Conservation (phyloP, 441 rosid genomes). For the Jatropha podagrica region DNA sequence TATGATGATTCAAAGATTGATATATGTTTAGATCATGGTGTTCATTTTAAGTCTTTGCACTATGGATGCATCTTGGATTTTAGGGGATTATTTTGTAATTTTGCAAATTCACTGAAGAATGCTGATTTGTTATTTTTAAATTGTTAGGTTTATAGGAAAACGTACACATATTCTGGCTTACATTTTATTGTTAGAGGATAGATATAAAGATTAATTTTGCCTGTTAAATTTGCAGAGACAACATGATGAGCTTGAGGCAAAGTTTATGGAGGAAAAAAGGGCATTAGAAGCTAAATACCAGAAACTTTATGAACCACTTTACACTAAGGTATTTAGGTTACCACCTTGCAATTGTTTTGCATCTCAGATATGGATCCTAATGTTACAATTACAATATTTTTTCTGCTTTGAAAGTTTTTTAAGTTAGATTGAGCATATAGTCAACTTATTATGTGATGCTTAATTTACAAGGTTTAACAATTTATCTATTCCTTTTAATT, state of each 20-base stretch:
- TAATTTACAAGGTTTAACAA: neutral
- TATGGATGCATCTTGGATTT: neutral
- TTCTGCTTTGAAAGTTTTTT: neutral
- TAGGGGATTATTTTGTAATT: neutral
- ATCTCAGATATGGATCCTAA: constrained; percentile 1
- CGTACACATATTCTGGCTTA: neutral
- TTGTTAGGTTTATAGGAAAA: neutral
- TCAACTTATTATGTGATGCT: constrained; percentile 1
- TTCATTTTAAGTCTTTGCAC: neutral
- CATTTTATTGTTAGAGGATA: neutral
- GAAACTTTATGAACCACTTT: constrained; percentile 66
- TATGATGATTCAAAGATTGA: neutral
- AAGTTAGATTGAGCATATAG: neutral
- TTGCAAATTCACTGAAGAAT: neutral
- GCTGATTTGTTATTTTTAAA: neutral
- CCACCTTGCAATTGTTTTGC: constrained; percentile 11
- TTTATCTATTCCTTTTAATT: neutral
- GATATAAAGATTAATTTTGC: neutral
- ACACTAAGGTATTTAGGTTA: constrained; percentile 49
- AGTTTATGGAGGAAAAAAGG: constrained; percentile 73
- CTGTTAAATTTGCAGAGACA: constrained; percentile 45
- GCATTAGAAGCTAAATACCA: constrained; percentile 76
- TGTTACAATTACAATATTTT: neutral
- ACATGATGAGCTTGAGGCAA: constrained; percentile 69
- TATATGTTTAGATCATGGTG: neutral